Evolutionary conservation across 176 grass and related monocot genomes (phyloP), one percentile per base, ranked within the genome.

Genomic region (Olyra latifolia): DNA sequence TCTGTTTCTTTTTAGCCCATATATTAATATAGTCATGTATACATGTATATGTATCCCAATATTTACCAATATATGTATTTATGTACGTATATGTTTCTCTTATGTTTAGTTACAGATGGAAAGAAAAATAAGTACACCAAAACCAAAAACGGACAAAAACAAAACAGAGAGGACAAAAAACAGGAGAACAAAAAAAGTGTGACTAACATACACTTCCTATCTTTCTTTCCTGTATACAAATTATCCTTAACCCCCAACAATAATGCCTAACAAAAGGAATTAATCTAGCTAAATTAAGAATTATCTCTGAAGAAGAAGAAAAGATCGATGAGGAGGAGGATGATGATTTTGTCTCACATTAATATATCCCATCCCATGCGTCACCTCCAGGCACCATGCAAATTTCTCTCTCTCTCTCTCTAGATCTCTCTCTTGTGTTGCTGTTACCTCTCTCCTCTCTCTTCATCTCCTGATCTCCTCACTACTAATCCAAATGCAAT

Each of bases 191-290:
- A 82, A 87, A 88, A 75, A 44, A 68, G 22, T 87, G 79, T 87
- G 71, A 41, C 80, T 84, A 60, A 84, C 87, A 90, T 90, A 88
- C 93, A 87, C 80, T 80, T 88, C 84, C 88, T 85, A 89, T 65
- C 62, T 90, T 88, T 87, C 82, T 88, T 89, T 84, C 75, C 72
- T 90, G 85, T 92, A 89, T 94, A 92, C 84, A 91, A 82, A 89
- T 89, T 80, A 82, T 74, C 79, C 79, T 78, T 75, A 81, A 79
- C 80, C 92, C 86, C 77, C 82, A 89, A 89, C 83, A 89, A 82
- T 89, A 92, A 85, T 85, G 84, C 82, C 84, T 92, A 89, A 77
- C 83, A 79, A 87, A 91, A 91, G 92, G 84, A 94, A 94, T 83
- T 86, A 91, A 87, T 67, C 84, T 91, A 91, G 83, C 83, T 92